Evolutionary conservation across 2,329 filamentous ascomycete species (phyloP).

Genomic region (Penicillium griseofulvum): DNA sequence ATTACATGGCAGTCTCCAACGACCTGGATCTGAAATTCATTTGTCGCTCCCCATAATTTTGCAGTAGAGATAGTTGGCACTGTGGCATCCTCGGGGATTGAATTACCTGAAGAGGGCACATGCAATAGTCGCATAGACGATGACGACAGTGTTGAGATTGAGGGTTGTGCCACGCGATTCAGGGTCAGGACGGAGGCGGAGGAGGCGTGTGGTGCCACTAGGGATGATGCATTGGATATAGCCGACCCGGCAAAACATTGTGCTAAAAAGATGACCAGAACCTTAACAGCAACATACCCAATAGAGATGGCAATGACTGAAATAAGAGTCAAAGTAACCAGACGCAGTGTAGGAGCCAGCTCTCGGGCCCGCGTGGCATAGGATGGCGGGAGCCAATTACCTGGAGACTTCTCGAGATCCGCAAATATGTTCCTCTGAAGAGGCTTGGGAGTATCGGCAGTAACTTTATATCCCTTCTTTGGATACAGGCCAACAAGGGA

Average conservation of each 20-base stretch:
- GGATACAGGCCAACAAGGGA: slow-evolving; percentile 38
- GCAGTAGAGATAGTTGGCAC: slow-evolving; percentile 23
- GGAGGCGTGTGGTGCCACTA: slow-evolving; percentile 14
- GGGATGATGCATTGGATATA: slow-evolving; percentile 19
- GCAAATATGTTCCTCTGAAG: slow-evolving; percentile 13
- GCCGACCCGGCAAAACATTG: slow-evolving; percentile 27
- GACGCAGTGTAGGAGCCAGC: slow-evolving; percentile 27
- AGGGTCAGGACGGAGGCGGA: slow-evolving; percentile 23
- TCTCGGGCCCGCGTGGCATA: slow-evolving; percentile 23
- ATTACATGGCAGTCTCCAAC: slow-evolving; percentile 55
- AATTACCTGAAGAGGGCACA: slow-evolving; percentile 15
- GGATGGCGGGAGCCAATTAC: slow-evolving; percentile 23
- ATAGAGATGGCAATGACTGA: slow-evolving; percentile 30
- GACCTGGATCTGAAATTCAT: slow-evolving; percentile 53
- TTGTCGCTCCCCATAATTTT: slow-evolving; percentile 29
- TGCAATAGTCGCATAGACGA: slow-evolving; percentile 18
- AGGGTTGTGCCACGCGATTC: slow-evolving; percentile 20
- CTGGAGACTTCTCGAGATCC: slow-evolving; percentile 27
- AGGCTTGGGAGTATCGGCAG: slow-evolving; percentile 11
- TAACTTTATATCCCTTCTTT: slow-evolving; percentile 23
- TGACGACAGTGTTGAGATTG: slow-evolving; percentile 24
- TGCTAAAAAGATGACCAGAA: slow-evolving; percentile 23
- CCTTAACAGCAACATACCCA: slow-evolving; percentile 31
- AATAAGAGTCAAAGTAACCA: slow-evolving; percentile 29
- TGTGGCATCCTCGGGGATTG: slow-evolving; percentile 28